Percentiles rank a stretch among this genome's conserved stretches.
phyloP scores from a whole-genome alignment of 169 alveolate species.

The Cryptosporidium canis region DNA sequence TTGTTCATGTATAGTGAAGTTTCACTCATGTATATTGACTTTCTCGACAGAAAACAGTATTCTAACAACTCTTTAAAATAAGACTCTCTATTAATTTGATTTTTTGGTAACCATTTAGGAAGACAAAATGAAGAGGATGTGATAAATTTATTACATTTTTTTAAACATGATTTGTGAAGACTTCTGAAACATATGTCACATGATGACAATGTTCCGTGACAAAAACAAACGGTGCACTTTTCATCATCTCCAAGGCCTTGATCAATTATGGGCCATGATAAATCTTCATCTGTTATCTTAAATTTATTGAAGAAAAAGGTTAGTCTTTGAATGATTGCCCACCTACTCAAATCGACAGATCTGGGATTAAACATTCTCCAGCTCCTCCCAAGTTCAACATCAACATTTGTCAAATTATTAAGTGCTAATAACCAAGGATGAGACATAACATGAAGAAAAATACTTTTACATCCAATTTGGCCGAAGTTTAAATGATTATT shows the following conservation, averaged over 20 bases:
- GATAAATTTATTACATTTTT: constrained; percentile 44
- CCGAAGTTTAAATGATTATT: neutral
- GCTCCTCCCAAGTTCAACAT: constrained; percentile 5
- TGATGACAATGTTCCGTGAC: constrained; percentile 49
- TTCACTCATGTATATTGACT: too few relatives aligned
- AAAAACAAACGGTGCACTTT: constrained; percentile 52
- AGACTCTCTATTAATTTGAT: neutral
- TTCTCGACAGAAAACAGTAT: neutral
- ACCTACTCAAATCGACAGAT: constrained; percentile 46
- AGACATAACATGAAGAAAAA: constrained; percentile 54
- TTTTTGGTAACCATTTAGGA: constrained; percentile 48
- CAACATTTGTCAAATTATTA: constrained; percentile 39
- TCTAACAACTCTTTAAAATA: constrained; percentile 27
- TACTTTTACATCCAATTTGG: neutral
- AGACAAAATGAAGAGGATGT: constrained; percentile 36
- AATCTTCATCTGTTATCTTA: constrained; percentile 45
- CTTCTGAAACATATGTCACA: constrained; percentile 52
- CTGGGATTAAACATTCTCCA: constrained; percentile 31
- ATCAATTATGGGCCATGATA: constrained; percentile 60
- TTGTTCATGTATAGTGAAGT: neutral
- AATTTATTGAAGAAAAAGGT: constrained; percentile 14
- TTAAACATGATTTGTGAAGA: constrained; percentile 58
- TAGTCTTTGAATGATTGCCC: constrained; percentile 42
- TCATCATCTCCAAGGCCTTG: constrained; percentile 71
- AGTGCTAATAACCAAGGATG: constrained; percentile 65